These are phyloP conservation scores for Heimioporus sp. DNA, from an alignment of 768 basidiomycete species.

Conservation along the genomic window DNA sequence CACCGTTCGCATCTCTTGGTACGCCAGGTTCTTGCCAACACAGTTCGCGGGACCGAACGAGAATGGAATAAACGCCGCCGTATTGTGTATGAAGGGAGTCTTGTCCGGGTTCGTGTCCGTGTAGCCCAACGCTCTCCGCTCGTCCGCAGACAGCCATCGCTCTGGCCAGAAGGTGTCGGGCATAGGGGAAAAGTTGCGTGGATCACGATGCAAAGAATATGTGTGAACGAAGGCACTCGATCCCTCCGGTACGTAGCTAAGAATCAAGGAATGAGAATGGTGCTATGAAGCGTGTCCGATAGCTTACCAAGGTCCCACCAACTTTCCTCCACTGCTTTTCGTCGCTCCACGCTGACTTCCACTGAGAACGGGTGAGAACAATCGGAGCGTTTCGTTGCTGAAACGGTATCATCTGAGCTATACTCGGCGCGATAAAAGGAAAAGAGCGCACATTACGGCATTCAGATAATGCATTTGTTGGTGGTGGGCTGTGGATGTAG, in stretches of 20 bases:
- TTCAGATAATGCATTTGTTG: constrained; percentile 31
- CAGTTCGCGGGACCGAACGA: constrained; percentile 45
- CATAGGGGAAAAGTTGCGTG: constrained; percentile 44
- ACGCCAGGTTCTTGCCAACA: constrained; percentile 43
- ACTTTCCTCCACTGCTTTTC: constrained; percentile 34
- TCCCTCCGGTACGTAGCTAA: constrained; percentile 44
- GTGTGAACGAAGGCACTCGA: constrained; percentile 43
- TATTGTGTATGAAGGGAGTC: constrained; percentile 31
- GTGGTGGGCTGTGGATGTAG: constrained; percentile 27
- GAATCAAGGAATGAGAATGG: constrained; percentile 8
- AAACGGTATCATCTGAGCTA: constrained; percentile 10
- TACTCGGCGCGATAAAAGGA: constrained; percentile 1
- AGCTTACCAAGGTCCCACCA: constrained; percentile 41
- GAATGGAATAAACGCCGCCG: constrained; percentile 44
- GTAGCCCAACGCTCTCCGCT: constrained; percentile 23
- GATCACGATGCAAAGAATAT: constrained; percentile 46
- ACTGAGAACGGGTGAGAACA: constrained; percentile 48
- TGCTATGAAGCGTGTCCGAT: background rate
- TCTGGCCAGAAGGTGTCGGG: constrained; percentile 46
- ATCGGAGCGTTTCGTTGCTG: constrained; percentile 51
- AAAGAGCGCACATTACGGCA: constrained; percentile 31
- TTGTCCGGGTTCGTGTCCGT: constrained; percentile 26
- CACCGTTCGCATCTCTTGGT: constrained; percentile 41
- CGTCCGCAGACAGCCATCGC: constrained; percentile 38
- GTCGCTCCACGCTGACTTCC: constrained; percentile 43